phyloP scores from a whole-genome alignment of 306 rosid genomes.

The Alnus glutinosa region DNA sequence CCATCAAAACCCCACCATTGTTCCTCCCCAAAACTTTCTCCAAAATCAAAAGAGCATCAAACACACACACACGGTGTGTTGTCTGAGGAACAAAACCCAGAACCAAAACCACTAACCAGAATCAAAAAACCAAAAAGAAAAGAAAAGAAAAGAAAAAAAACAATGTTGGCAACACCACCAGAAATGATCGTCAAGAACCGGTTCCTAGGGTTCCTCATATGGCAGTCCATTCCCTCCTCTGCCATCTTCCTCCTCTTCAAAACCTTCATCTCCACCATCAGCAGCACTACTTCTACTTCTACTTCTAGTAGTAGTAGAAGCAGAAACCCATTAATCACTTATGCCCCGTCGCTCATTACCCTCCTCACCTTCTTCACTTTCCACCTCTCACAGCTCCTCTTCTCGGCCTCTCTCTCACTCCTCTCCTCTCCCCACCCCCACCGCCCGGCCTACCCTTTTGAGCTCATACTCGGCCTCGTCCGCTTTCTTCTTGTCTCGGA shows the following conservation, averaged over 20 bases:
- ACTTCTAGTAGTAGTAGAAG: background rate
- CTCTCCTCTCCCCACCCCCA: slow-evolving; percentile 56
- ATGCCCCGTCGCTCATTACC: slow-evolving; percentile 35
- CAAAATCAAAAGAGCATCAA: background rate
- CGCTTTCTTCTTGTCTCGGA: slow-evolving; percentile 52
- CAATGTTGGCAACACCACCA: slow-evolving; percentile 27
- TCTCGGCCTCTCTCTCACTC: slow-evolving; percentile 67
- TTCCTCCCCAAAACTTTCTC: background rate
- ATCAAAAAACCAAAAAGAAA: background rate
- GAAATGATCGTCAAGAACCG: slow-evolving; percentile 55
- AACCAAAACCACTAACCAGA: background rate
- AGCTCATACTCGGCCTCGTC: slow-evolving; percentile 38
- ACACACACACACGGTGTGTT: too few relatives aligned
- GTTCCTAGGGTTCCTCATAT: slow-evolving; percentile 67
- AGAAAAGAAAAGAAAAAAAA: background rate
- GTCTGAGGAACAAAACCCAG: background rate
- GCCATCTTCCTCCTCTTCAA: slow-evolving; percentile 52
- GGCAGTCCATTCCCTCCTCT: slow-evolving; percentile 90
- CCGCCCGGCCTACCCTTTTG: slow-evolving; percentile 42
- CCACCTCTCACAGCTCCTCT: slow-evolving; percentile 63
- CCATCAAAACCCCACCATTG: background rate
- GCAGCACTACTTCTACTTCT: slow-evolving; percentile 2
- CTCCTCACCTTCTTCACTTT: slow-evolving; percentile 49
- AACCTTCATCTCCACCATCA: slow-evolving; percentile 29
- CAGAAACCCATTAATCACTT: slow-evolving; percentile 29